phyloP scores from a whole-genome alignment of 352 stramenopile species.

The Phytophthora lateralis region DNA sequence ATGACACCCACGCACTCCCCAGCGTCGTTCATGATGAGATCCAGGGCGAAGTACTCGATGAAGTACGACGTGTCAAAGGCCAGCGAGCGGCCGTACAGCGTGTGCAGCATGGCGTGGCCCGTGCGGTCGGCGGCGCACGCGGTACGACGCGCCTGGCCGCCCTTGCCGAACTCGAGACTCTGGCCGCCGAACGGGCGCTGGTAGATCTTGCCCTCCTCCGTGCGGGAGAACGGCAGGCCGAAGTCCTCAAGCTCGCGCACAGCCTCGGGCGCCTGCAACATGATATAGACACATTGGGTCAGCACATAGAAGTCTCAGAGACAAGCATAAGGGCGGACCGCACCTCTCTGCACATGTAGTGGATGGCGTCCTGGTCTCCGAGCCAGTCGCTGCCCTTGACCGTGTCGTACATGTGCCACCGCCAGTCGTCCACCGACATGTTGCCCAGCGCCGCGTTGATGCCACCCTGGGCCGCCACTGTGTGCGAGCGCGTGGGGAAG shows the following conservation, averaged over 20 bases:
- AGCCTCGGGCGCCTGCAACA: conserved; percentile 44
- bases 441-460: conserved; percentile 98
- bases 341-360: conserved; percentile 97
- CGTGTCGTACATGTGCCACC: conserved; percentile 98
- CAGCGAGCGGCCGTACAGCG: conserved; percentile 95
- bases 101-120: conserved; percentile 98
- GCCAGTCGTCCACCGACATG: conserved; percentile 97
- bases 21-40: conserved; percentile 95
- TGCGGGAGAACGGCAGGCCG: conserved; percentile 96
- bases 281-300: neutral
- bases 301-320: conserved; percentile 52
- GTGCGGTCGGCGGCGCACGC: conserved; percentile 95
- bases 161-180: conserved; percentile 95
- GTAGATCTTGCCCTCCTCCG: conserved; percentile 97
- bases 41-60: conserved; percentile 98
- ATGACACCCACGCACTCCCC: conserved; percentile 94
- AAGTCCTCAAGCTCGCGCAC: conserved; percentile 97
- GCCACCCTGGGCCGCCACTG: conserved; percentile 96
- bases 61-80: conserved; percentile 98
- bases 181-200: conserved; percentile 97
- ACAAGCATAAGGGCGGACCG: neutral
- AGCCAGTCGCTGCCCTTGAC: conserved; percentile 98
- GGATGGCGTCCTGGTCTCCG: conserved; percentile 98
- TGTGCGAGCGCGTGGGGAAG: conserved; percentile 97
- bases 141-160: conserved; percentile 95